Conservation (phyloP, 495 filamentous ascomycete species). For the Chaetomidium leptoderma region DNA sequence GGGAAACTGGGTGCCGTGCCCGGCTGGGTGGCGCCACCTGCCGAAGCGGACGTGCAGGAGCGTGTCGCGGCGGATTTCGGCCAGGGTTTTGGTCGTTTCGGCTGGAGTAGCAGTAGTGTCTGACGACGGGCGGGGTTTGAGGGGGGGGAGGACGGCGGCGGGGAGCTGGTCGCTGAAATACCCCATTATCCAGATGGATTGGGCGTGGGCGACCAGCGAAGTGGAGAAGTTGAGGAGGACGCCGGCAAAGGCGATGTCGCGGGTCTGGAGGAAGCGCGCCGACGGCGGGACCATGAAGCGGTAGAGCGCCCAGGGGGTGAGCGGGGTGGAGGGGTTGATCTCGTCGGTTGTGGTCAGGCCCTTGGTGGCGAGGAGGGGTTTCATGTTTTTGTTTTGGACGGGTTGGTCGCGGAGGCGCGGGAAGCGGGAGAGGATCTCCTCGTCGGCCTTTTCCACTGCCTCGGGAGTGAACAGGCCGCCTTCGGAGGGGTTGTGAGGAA, state of each 20-base stretch:
- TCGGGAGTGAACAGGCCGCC: slow-evolving; percentile 30
- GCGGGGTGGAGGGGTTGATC: slow-evolving; percentile 32
- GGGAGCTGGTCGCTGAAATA: slow-evolving; percentile 48
- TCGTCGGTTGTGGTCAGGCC: slow-evolving; percentile 33
- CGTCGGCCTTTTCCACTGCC: slow-evolving; percentile 48
- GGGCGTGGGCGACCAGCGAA: slow-evolving; percentile 58
- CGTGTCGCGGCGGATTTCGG: slow-evolving; percentile 49
- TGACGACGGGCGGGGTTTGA: not conserved
- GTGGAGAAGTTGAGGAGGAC: slow-evolving; percentile 60
- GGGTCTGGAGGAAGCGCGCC: slow-evolving; percentile 43
- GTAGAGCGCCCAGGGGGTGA: slow-evolving; percentile 51
- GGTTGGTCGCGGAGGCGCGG: slow-evolving; percentile 56
- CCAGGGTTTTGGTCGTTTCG: slow-evolving; percentile 27
- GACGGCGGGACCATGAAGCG: slow-evolving; percentile 68
- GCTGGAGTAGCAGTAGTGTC: not conserved
- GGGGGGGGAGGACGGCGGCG: slow-evolving; percentile 17
- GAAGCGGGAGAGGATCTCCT: slow-evolving; percentile 61
- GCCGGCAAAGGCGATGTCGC: slow-evolving; percentile 66
- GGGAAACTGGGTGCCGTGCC: slow-evolving; percentile 58
- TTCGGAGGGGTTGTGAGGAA: slow-evolving; percentile 35
- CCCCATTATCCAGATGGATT: slow-evolving; percentile 69
- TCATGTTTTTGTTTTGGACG: slow-evolving; percentile 39
- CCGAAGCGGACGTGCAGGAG: slow-evolving; percentile 64
- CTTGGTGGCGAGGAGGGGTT: slow-evolving; percentile 40
- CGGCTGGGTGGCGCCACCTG: slow-evolving; percentile 62